Evolutionary conservation across 2,329 filamentous ascomycete genomes (phyloP).

Genomic region (Colletotrichum sp.): DNA sequence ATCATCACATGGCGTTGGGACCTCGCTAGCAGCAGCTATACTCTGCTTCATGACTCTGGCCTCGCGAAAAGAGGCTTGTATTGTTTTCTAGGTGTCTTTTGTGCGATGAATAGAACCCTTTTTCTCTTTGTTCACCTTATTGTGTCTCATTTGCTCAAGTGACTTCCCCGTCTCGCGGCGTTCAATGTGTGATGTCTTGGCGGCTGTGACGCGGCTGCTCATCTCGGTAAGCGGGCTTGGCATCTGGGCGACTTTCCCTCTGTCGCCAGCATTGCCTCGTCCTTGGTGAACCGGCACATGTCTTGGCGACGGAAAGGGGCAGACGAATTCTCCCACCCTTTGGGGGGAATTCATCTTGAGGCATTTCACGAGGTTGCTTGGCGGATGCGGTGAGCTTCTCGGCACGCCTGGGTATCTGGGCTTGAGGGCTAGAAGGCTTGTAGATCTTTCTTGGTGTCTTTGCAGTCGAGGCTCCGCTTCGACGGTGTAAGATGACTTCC

Average conservation of each 20-base stretch:
- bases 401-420: background rate
- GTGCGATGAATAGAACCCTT: slow-evolving; percentile 10
- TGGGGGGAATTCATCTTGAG: background rate
- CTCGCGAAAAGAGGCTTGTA: background rate
- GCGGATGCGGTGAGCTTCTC: background rate
- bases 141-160: background rate
- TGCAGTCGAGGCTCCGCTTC: background rate
- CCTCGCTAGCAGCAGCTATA: slow-evolving; percentile 9
- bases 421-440: background rate
- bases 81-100: slow-evolving; percentile 6
- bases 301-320: background rate
- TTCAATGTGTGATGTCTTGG: background rate
- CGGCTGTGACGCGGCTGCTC: background rate
- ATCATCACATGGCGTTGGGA: slow-evolving; percentile 18
- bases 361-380: background rate
- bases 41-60: slow-evolving; percentile 15
- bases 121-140: background rate
- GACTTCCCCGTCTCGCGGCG: background rate
- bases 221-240: background rate
- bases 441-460: background rate
- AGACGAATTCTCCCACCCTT: background rate
- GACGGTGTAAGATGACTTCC: background rate
- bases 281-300: background rate
- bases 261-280: background rate
- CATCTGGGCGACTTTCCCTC: background rate